Conservation (phyloP, 441 rosid species). For the Hura crepitans region DNA sequence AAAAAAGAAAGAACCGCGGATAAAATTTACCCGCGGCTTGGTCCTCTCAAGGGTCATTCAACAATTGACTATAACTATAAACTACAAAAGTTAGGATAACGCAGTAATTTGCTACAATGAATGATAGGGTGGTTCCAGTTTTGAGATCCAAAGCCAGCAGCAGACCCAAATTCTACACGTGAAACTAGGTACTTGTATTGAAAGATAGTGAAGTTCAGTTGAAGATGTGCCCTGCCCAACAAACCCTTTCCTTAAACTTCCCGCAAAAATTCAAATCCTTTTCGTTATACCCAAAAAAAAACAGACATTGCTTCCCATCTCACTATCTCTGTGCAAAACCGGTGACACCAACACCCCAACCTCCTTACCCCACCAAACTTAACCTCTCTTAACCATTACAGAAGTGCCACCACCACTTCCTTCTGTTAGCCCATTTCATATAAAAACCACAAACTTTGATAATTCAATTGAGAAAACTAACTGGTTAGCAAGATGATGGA, state of each 20-base stretch:
- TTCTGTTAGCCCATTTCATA: slow-evolving; percentile 1
- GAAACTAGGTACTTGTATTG: no score
- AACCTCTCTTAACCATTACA: slow-evolving; percentile 36
- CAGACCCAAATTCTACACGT: no score
- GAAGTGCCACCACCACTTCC: no score
- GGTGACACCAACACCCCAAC: slow-evolving; percentile 70
- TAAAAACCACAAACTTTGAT: slow-evolving; percentile 10
- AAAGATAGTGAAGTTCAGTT: no score
- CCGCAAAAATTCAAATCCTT: slow-evolving; percentile 54
- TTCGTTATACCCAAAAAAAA: slow-evolving; percentile 16
- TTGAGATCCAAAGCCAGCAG: no score
- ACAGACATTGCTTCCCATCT: slow-evolving; percentile 46
- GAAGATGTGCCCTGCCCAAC: slow-evolving; percentile 51
- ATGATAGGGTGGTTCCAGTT: no score
- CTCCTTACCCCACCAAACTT: slow-evolving; percentile 50
- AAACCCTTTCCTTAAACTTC: slow-evolving; percentile 61
- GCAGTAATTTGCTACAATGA: no score
- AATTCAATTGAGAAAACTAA: background rate
- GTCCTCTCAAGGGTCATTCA: no score
- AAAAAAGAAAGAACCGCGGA: no score
- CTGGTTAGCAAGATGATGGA: slow-evolving; percentile 60
- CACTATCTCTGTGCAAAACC: slow-evolving; percentile 24
- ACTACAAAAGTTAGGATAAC: no score
- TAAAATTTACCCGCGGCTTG: no score
- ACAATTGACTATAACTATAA: no score